Evolutionary conservation across 441 rosid genomes (phyloP), one percentile per base, ranked within the genome.

Genomic region (Corymbia citriodora): DNA sequence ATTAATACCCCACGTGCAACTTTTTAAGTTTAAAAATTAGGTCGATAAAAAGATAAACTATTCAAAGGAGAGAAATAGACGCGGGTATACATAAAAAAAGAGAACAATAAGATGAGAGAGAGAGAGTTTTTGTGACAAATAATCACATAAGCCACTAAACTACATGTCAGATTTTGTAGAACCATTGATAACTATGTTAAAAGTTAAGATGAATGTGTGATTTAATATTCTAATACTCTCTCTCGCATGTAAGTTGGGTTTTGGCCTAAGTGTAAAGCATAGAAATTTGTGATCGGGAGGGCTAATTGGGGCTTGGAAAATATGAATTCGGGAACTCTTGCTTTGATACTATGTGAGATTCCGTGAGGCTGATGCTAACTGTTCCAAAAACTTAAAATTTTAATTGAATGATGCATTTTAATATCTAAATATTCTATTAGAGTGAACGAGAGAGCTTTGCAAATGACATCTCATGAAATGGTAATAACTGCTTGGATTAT

Each of bases 341-440:
- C 48, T 33, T 33, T 70, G 4, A 70, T 70, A 70, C 10, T 1
- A 70, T 18, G 13, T 70, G 81, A 70, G 1, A 70, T 10, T 33
- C 0, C 0, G 6, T 18, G 25, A 5, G 1, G 18, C 4, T 2
- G 10, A 0, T 10, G 0, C 4, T 7, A 70, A 70, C 6, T 18
- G 48, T 70, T 70, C 3, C 13, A 18, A 70, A 70, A 16, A 11
- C 13, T 33, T 70, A 33, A 31, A 68, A 2, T 68, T 68, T 31
- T 31, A 16, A 3, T 16, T 9, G 40, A 68, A 33, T 1, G 21
- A 18, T 0, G 0, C 2, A 1, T 0, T 70, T 70, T 33, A 13
- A 70, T 17, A 33, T 33, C 18, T 70, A 70, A 25, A 9, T 70
- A 33, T 33, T 33, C 25, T 8, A 9, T 18, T 1, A 18, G 2